A percentile compares a stretch with the other conserved stretches of the same genome.
Conservation (phyloP, 2,329 filamentous ascomycete species). For the Diplodia mutila region DNA sequence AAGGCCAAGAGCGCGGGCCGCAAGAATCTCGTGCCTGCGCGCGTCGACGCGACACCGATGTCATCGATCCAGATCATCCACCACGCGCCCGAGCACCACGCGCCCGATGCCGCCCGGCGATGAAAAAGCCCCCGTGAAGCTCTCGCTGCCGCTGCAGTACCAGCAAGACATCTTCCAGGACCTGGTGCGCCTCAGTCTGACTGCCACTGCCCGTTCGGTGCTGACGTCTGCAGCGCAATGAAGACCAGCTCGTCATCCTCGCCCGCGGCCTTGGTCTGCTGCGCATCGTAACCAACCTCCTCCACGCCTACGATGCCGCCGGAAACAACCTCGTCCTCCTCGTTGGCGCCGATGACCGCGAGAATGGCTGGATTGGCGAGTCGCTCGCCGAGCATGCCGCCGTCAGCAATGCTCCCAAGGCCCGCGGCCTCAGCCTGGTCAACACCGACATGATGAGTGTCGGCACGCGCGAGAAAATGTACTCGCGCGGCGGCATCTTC, state of each 20-base stretch:
- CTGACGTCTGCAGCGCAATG: slow-evolving; percentile 56
- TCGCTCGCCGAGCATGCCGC: slow-evolving; percentile 93
- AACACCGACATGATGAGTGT: slow-evolving; percentile 95
- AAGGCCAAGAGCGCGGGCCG: background rate
- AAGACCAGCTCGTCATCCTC: slow-evolving; percentile 92
- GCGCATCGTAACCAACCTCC: slow-evolving; percentile 89
- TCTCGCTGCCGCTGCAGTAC: slow-evolving; percentile 81
- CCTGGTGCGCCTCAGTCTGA: slow-evolving; percentile 29
- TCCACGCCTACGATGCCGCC: slow-evolving; percentile 95
- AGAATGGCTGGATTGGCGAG: slow-evolving; percentile 97
- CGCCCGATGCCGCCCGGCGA: slow-evolving; percentile 43
- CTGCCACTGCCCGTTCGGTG: slow-evolving; percentile 63
- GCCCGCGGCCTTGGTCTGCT: slow-evolving; percentile 90
- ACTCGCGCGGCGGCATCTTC: slow-evolving; percentile 85
- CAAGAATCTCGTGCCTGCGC: slow-evolving; percentile 1
- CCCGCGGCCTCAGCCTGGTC: slow-evolving; percentile 84
- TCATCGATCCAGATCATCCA: slow-evolving; percentile 2
- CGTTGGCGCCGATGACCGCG: slow-evolving; percentile 85
- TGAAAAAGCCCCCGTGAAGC: slow-evolving; percentile 67
- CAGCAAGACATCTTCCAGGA: slow-evolving; percentile 87
- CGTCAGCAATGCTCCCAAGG: slow-evolving; percentile 79
- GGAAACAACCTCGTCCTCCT: slow-evolving; percentile 91
- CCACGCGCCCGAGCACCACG: slow-evolving; percentile 12
- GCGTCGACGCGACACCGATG: slow-evolving; percentile 6
- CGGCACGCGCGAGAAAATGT: slow-evolving; percentile 86